Evolutionary conservation across 805 yeast genomes (phyloP).

Genomic region (Candida hispaniensis): DNA sequence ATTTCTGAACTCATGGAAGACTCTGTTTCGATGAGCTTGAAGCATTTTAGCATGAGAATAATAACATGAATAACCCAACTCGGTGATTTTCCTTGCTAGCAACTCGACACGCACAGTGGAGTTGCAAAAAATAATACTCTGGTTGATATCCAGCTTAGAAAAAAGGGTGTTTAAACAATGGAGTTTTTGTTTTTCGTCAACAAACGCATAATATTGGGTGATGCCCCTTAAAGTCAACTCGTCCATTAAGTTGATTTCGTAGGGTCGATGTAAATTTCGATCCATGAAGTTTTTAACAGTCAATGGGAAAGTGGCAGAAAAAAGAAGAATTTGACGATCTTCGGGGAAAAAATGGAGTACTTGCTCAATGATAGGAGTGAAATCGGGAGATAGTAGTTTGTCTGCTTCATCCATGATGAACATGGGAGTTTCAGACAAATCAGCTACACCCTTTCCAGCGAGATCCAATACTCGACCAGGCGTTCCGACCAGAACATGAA

Average conservation of each 20-base stretch:
- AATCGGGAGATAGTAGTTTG: constrained; percentile 86
- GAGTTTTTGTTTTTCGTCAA: constrained; percentile 90
- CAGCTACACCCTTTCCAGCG: constrained; percentile 80
- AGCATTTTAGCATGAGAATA: constrained; percentile 97
- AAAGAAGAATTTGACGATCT: constrained; percentile 72
- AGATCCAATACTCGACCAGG: constrained; percentile 96
- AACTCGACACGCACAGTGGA: constrained; percentile 94
- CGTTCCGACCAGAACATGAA: constrained; percentile 91
- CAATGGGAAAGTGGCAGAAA: constrained; percentile 93
- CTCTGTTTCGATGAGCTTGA: constrained; percentile 92
- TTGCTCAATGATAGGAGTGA: constrained; percentile 77
- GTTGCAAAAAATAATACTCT: constrained; percentile 93
- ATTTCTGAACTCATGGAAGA: constrained; percentile 96
- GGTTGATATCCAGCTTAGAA: constrained; percentile 89
- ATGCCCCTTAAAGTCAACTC: constrained; percentile 93
- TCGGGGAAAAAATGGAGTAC: constrained; percentile 71
- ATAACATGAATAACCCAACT: constrained; percentile 90
- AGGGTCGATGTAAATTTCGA: constrained; percentile 78
- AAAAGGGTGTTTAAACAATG: constrained; percentile 93
- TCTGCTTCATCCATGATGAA: constrained; percentile 99
- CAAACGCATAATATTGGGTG: constrained; percentile 96
- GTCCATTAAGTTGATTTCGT: constrained; percentile 95
- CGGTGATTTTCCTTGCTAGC: constrained; percentile 90
- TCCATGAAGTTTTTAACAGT: constrained; percentile 90
- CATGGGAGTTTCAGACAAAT: constrained; percentile 72